Conservation (phyloP, 202 grass and related monocot genomes). For the Setaria italica region DNA sequence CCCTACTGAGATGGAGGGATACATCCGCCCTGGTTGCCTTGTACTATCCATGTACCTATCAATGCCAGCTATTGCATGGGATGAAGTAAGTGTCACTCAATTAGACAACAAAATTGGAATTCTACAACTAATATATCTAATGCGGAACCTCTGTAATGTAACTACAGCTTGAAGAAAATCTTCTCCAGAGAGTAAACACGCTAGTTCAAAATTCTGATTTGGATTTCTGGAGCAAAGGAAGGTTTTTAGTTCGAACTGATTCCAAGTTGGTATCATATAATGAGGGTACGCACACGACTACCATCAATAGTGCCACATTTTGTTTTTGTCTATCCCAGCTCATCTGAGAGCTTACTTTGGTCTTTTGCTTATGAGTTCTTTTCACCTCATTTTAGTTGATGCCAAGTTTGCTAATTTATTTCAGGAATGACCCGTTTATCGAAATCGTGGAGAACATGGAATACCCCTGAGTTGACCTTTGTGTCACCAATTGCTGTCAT, state of each 20-base stretch:
- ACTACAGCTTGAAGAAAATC: conserved; percentile 89
- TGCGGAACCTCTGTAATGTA: not conserved
- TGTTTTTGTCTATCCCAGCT: not conserved
- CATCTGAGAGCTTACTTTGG: conserved; percentile 6
- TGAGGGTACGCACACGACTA: conserved; percentile 57
- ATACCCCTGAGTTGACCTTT: conserved; percentile 89
- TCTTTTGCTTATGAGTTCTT: conserved; percentile 24
- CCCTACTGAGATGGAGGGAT: conserved; percentile 93
- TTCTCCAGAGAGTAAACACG: conserved; percentile 67
- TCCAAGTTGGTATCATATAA: conserved; percentile 87
- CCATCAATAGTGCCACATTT: not conserved
- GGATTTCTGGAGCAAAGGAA: conserved; percentile 92
- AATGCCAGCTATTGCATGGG: conserved; percentile 91
- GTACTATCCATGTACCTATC: conserved; percentile 88
- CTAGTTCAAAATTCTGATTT: conserved; percentile 71
- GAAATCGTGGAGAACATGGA: conserved; percentile 96
- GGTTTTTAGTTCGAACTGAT: conserved; percentile 88
- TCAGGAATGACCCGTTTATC: conserved; percentile 77
- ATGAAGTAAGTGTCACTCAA: conserved; percentile 63
- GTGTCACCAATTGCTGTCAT: conserved; percentile 95
- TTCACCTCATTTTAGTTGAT: conserved; percentile 13
- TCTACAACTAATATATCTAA: conserved; percentile 24
- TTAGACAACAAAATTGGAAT: not conserved
- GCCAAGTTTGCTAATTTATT: not conserved
- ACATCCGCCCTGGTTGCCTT: conserved; percentile 91